A percentile compares a stretch with the other conserved stretches of the same genome.
phyloP scores from a whole-genome alignment of 1,284 basidiomycete species.

The Serendipita sp. region DNA sequence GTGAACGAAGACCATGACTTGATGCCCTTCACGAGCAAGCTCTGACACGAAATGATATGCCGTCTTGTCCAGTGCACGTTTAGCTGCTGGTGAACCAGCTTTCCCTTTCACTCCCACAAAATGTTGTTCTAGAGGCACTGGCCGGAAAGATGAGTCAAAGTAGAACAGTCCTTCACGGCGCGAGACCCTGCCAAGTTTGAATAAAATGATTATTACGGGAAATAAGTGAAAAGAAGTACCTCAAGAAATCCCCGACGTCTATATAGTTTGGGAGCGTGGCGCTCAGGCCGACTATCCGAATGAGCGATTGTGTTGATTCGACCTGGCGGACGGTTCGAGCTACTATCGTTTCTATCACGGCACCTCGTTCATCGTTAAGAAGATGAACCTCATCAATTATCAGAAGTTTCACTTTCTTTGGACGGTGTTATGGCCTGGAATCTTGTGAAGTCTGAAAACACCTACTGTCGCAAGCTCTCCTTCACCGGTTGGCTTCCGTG shows the following conservation, averaged over 20 bases:
- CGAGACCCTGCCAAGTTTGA: slow-evolving; percentile 52
- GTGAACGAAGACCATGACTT: slow-evolving; percentile 99
- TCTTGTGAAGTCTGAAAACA: slow-evolving; percentile 10
- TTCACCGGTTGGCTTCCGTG: slow-evolving; percentile 91
- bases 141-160: slow-evolving; percentile 95
- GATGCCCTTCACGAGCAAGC: slow-evolving; percentile 77
- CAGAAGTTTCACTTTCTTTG: slow-evolving; percentile 84
- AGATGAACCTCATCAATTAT: slow-evolving; percentile 99
- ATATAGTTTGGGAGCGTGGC: slow-evolving; percentile 96
- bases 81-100: slow-evolving; percentile 56
- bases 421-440: slow-evolving; percentile 6
- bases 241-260: slow-evolving; percentile 91
- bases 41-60: slow-evolving; percentile 84
- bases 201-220: slow-evolving; percentile 10
- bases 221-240: slow-evolving; percentile 30
- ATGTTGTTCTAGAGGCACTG: slow-evolving; percentile 94
- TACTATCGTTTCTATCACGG: slow-evolving; percentile 97
- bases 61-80: slow-evolving; percentile 79
- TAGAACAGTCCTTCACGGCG: slow-evolving; percentile 88
- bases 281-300: slow-evolving; percentile 96
- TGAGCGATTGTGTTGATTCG: slow-evolving; percentile 91
- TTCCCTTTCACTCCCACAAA: slow-evolving; percentile 96
- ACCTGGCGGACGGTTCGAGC: slow-evolving; percentile 90
- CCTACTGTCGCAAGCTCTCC: slow-evolving; percentile 83
- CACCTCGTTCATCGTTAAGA: slow-evolving; percentile 93